Conservation (phyloP, 2,329 filamentous ascomycete species). For the Gaeumannomyces tritici region DNA sequence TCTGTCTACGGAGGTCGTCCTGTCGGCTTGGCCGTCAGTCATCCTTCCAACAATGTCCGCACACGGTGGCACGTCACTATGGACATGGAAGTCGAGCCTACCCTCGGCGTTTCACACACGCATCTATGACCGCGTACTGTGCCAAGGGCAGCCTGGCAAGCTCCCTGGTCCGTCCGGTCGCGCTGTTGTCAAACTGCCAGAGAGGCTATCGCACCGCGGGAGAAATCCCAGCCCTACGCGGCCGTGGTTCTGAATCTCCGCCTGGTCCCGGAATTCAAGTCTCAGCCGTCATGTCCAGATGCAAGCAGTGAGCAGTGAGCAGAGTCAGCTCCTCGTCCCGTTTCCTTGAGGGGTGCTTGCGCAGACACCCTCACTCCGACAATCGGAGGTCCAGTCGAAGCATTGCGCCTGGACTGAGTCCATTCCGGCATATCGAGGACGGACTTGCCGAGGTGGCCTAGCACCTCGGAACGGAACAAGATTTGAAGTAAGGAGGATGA, state of each 20-base stretch:
- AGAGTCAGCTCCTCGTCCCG: not conserved
- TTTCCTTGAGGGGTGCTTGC: not conserved
- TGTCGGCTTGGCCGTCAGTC: slow-evolving; percentile 6
- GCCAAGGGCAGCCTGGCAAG: slow-evolving; percentile 4
- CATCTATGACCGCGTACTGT: not conserved
- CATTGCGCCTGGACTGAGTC: not conserved
- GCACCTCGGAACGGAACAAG: not conserved
- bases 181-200: not conserved
- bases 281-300: not conserved
- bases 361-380: not conserved
- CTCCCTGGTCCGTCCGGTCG: slow-evolving; percentile 2
- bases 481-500: not conserved
- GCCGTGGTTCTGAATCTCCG: not conserved
- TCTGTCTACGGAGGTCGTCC: not conserved
- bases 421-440: not conserved
- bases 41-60: slow-evolving; percentile 9
- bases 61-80: slow-evolving; percentile 1
- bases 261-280: not conserved
- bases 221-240: not conserved
- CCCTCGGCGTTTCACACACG: not conserved
- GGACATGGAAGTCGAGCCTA: slow-evolving; percentile 4
- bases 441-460: not conserved
- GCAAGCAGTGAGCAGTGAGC: slow-evolving; percentile 6
- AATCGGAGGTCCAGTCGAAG: not conserved
- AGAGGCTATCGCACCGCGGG: not conserved